These are phyloP conservation scores for Botrytis deweyae DNA, from an alignment of 2,329 filamentous ascomycete genomes.

Conservation along the genomic window DNA sequence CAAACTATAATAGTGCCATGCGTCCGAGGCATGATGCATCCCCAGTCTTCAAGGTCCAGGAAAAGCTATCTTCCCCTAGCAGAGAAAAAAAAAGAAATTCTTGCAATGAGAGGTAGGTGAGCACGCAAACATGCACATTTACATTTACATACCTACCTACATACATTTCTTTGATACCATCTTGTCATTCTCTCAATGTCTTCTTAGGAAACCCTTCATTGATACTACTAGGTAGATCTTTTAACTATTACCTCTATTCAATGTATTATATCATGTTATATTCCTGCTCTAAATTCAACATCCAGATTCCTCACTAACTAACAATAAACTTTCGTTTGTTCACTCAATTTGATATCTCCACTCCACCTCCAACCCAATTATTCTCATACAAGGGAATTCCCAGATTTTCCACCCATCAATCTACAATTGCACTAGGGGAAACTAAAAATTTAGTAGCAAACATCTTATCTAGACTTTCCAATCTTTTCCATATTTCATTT, in stretches of 20 bases:
- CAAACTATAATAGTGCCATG: background rate
- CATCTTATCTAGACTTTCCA: constrained; percentile 17
- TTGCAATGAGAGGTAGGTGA: background rate
- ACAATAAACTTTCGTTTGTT: background rate
- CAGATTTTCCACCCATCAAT: background rate
- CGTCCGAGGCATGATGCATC: background rate
- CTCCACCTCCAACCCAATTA: background rate
- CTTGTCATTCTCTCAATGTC: background rate
- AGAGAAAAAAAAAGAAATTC: background rate
- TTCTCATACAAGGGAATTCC: background rate
- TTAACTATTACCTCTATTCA: too few relatives aligned
- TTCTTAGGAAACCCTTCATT: background rate
- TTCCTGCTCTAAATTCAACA: background rate
- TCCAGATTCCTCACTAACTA: background rate
- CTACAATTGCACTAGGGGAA: background rate
- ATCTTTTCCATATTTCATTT: constrained; percentile 6
- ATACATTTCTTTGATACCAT: background rate
- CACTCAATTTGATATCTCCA: background rate
- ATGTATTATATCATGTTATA: background rate
- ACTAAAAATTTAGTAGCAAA: constrained; percentile 4
- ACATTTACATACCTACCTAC: background rate
- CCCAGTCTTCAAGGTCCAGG: background rate
- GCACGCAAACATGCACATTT: background rate
- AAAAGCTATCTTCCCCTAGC: background rate
- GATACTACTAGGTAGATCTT: background rate